Percentiles rank a stretch among this genome's conserved stretches.
phyloP scores from a whole-genome alignment of 495 filamentous ascomycete species.

The Neurospora sp. region DNA sequence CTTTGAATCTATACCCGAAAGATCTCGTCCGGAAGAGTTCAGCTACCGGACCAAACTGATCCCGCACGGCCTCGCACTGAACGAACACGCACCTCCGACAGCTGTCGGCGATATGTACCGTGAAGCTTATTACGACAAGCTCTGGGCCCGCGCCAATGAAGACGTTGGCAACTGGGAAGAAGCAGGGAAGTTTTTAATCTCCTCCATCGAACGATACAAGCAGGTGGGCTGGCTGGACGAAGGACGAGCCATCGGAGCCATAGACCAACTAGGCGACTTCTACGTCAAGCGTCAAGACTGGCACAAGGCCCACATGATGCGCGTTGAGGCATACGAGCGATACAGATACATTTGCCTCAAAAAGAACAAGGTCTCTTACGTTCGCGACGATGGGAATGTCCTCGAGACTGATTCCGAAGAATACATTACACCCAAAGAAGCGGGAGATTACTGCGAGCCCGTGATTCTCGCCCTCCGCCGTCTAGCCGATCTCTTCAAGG shows the following conservation, averaged over 20 bases:
- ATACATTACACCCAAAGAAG: background rate
- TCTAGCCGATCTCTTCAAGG: background rate
- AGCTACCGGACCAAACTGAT: background rate
- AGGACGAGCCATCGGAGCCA: background rate
- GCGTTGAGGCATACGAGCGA: background rate
- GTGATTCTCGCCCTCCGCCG: background rate
- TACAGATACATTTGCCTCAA: background rate
- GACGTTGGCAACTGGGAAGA: background rate
- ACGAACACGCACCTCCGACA: background rate
- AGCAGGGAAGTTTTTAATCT: background rate
- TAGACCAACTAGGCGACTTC: background rate
- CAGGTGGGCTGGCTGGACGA: background rate
- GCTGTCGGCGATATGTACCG: background rate
- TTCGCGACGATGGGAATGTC: background rate
- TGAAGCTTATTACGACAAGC: background rate
- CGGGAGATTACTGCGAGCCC: background rate
- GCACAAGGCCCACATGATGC: background rate
- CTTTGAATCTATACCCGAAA: background rate
- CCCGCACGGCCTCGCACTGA: background rate
- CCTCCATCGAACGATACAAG: background rate
- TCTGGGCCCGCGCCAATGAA: background rate
- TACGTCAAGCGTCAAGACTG: background rate
- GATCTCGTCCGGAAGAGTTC: background rate
- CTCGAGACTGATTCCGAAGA: background rate
- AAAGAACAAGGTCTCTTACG: background rate